Conservation (phyloP, 2,329 filamentous ascomycete genomes). For the Phaeosphaeria sp. region DNA sequence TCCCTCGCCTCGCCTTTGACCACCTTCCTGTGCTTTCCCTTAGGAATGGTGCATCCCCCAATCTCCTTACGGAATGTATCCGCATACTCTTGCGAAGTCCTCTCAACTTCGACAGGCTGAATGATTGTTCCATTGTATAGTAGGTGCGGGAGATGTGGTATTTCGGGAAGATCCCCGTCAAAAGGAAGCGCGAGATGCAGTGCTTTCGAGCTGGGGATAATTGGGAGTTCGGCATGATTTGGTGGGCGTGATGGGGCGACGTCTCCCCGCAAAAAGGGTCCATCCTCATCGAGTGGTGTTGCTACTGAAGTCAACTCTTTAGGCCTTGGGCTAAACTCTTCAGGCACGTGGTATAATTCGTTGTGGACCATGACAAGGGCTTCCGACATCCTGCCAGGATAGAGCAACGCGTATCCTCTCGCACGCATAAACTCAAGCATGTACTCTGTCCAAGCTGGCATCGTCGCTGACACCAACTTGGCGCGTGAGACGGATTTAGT, state of each 20-base stretch:
- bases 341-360: slow-evolving; percentile 75
- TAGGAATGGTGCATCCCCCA: slow-evolving; percentile 66
- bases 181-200: slow-evolving; percentile 57
- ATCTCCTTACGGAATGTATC: slow-evolving; percentile 66
- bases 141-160: slow-evolving; percentile 64
- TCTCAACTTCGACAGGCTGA: slow-evolving; percentile 50
- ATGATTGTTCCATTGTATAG: slow-evolving; percentile 67
- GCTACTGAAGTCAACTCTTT: slow-evolving; percentile 8
- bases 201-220: slow-evolving; percentile 57
- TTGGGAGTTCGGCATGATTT: slow-evolving; percentile 47
- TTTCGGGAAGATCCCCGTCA: slow-evolving; percentile 55
- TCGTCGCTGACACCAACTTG: slow-evolving; percentile 66
- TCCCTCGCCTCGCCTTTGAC: slow-evolving; percentile 59
- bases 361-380: slow-evolving; percentile 76
- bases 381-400: slow-evolving; percentile 66
- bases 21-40: slow-evolving; percentile 40
- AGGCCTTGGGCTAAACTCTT: slow-evolving; percentile 60
- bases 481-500: slow-evolving; percentile 28
- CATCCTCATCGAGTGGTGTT: slow-evolving; percentile 17
- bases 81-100: slow-evolving; percentile 60
- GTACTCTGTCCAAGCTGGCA: slow-evolving; percentile 80
- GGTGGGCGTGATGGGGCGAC: slow-evolving; percentile 14
- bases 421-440: slow-evolving; percentile 76
- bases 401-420: slow-evolving; percentile 79
- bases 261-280: slow-evolving; percentile 53